Conservation (phyloP, 129 eudicot genomes). For the Mikania micrantha region DNA sequence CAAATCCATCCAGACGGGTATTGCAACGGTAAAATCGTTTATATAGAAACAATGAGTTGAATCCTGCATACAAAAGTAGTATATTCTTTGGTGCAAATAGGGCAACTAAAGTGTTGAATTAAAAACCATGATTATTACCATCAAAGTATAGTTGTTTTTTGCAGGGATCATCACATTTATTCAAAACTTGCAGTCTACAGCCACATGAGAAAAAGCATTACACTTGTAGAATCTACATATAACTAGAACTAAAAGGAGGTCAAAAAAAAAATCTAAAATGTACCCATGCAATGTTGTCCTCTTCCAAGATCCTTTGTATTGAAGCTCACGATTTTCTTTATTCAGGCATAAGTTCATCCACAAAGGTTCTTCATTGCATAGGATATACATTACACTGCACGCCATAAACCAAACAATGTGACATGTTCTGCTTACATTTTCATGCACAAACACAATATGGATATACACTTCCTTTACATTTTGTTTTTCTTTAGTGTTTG, state of each 20-base stretch:
- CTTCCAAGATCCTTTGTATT: conserved; percentile 94
- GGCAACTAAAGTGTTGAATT: background rate
- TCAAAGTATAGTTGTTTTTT: conserved; percentile 53
- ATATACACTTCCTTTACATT: too few relatives aligned
- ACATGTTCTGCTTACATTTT: too few relatives aligned
- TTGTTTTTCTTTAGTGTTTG: too few relatives aligned
- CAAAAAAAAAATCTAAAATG: conserved; percentile 4
- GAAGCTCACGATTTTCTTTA: conserved; percentile 52
- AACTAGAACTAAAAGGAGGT: background rate
- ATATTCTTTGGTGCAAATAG: conserved; percentile 9
- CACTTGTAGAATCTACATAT: conserved; percentile 7
- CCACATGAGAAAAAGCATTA: conserved; percentile 5
- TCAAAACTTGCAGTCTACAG: conserved; percentile 48
- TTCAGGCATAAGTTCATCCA: conserved; percentile 92
- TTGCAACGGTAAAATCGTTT: conserved; percentile 79
- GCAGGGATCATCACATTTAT: conserved; percentile 33
- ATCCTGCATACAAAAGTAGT: conserved; percentile 44
- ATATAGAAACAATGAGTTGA: conserved; percentile 72
- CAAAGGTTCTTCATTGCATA: conserved; percentile 97
- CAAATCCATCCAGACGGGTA: conserved; percentile 75
- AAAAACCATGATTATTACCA: conserved; percentile 36
- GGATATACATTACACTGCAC: conserved; percentile 90
- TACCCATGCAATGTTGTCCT: conserved; percentile 78
- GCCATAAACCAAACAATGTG: conserved; percentile 7
- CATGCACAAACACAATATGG: too few relatives aligned